Base-by-base conservation (phyloP, 495 filamentous ascomycete genomes). In the Acidomyces sp. region DNA sequence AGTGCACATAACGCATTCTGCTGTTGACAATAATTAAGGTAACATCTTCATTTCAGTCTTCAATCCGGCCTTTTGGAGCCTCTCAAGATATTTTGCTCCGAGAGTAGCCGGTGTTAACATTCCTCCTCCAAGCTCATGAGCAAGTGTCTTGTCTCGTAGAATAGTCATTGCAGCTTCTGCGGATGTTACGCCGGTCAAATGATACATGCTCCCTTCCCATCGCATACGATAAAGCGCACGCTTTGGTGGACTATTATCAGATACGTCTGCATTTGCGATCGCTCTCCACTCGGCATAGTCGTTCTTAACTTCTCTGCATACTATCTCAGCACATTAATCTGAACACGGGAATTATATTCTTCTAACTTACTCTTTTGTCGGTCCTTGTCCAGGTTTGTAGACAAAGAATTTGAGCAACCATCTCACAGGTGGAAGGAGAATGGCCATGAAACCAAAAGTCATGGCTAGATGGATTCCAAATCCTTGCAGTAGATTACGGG, bases 31-130 rank as follows among this genome's bases (percentile, higher is more conserved):
- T n/a, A n/a, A n/a, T 46, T 26, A 46, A 18, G 43, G 44, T 42
- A 50, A 20, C 33, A 39, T 38, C 19, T 41, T 52, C 2, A 46
- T 29, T 56, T 83, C 74, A 39, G 83, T 62, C 34, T 62, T 70
- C 43, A 83, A 73, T 1, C 81, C 81, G 11, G 64, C 70, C 34
- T 68, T 64, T 11, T 72, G 65, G 44, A 88, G 55, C 29, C 81
- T 70, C 52, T 90, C 77, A 41, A 90, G 67, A 52, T 73, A 86
- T 21, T 66, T 64, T 57, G 86, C 78, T 0, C 85, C 85, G 26
- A 94, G 60, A 27, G 73, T 81, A n/a, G 83, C 80, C n/a, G 85
- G 70, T 1, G 85, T 94, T 15, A 85, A 74, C 18, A 92, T 63
- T 7, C 83, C 83, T 18, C 82, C 78, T 0, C 69, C 63, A 1